Evolutionary conservation across 768 basidiomycete species (phyloP).

Genomic region (Leucocoprinus sp.): DNA sequence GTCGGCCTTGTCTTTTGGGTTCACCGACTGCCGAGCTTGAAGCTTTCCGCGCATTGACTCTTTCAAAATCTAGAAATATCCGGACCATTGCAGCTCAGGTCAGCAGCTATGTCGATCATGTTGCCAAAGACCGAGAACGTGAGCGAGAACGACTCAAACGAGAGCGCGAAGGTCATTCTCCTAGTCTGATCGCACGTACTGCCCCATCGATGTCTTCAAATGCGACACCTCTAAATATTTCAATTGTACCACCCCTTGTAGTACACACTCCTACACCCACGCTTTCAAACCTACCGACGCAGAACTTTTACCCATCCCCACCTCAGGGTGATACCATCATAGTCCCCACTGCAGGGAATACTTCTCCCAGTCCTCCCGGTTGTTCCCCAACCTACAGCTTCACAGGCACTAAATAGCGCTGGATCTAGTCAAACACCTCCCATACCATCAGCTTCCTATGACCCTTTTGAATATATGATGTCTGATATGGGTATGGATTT

Average conservation of each 20-base stretch:
- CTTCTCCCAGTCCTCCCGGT: constrained; percentile 21
- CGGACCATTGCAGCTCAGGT: constrained; percentile 51
- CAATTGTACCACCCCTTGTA: constrained; percentile 13
- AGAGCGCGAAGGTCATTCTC: constrained; percentile 48
- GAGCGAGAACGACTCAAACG: constrained; percentile 68
- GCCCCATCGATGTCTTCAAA: constrained; percentile 12
- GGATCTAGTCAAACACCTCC: constrained; percentile 1
- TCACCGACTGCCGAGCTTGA: constrained; percentile 20
- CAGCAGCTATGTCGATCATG: constrained; percentile 63
- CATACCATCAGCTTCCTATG: constrained; percentile 24
- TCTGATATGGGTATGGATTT: constrained; percentile 43
- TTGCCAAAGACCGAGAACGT: constrained; percentile 68
- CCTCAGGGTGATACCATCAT: constrained; percentile 37
- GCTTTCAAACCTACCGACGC: constrained; percentile 18
- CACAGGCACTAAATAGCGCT: too few relatives aligned
- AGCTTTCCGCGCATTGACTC: constrained; percentile 43
- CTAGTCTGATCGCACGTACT: constrained; percentile 23
- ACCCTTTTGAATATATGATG: constrained; percentile 40
- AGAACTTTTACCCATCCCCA: constrained; percentile 57
- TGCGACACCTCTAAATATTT: constrained; percentile 2
- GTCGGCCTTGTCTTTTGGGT: constrained; percentile 23
- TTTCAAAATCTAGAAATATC: constrained; percentile 42
- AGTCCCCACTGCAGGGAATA: constrained; percentile 16
- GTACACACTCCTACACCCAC: constrained; percentile 16
- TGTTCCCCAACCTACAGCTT: constrained; percentile 7